Conservation (phyloP, 139 green algal genomes). For the Chara braunii region DNA sequence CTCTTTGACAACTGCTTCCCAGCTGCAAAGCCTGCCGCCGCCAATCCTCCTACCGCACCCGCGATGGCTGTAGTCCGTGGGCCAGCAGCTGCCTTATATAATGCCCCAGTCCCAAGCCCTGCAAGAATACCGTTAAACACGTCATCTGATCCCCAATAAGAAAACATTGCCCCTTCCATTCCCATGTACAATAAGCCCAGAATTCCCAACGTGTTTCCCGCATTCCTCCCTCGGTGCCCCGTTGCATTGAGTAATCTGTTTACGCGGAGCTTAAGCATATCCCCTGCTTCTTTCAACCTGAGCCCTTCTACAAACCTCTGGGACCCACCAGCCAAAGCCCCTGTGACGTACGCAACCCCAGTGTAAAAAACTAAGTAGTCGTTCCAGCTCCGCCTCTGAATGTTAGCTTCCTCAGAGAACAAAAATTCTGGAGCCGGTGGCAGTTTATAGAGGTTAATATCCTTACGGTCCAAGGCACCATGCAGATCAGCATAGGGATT, state of each 20-base stretch:
- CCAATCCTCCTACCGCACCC: conserved; percentile 34
- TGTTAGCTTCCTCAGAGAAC: conserved; percentile 35
- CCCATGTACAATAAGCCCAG: conserved; percentile 38
- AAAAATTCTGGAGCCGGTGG: conserved; percentile 30
- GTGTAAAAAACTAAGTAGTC: conserved; percentile 45
- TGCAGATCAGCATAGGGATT: conserved; percentile 39
- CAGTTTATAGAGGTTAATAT: conserved; percentile 19
- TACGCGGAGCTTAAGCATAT: conserved; percentile 40
- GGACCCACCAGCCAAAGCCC: conserved; percentile 1
- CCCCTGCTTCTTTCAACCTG: conserved; percentile 18
- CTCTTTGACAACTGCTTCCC: conserved; percentile 21
- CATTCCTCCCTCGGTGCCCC: conserved; percentile 20
- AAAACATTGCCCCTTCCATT: conserved; percentile 12
- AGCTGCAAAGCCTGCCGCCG: conserved; percentile 32
- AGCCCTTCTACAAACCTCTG: conserved; percentile 23
- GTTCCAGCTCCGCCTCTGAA: conserved; percentile 36
- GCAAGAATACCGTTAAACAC: conserved; percentile 26
- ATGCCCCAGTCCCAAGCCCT: conserved; percentile 30
- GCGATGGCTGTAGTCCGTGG: conserved; percentile 40
- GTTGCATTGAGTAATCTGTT: conserved; percentile 37
- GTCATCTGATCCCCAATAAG: conserved; percentile 32
- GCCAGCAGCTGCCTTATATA: conserved; percentile 41
- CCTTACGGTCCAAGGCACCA: conserved; percentile 2
- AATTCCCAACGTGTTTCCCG: conserved; percentile 41
- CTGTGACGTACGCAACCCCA: conserved; percentile 35